Percentiles rank a stretch among this genome's conserved stretches.
Evolutionary conservation across 1,139 yeast genomes (phyloP).

Genomic region (Taphrina sp.): DNA sequence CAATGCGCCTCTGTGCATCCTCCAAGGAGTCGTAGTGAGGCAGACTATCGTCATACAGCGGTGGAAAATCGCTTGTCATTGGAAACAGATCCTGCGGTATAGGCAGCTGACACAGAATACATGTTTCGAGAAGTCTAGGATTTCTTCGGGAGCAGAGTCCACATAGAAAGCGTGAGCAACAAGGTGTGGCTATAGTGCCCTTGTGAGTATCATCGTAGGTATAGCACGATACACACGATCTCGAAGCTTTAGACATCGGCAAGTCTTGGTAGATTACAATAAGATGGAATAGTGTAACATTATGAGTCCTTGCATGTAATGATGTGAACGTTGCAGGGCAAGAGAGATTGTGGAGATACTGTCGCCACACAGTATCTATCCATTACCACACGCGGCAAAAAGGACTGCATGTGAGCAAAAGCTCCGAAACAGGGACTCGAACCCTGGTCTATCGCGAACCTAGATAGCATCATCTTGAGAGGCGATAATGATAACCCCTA

Average conservation of each 20-base stretch:
- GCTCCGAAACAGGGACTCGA: conserved; percentile 1
- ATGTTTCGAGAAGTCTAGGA: conserved; percentile 10
- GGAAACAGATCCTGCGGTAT: conserved; percentile 15
- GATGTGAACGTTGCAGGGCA: too few relatives aligned
- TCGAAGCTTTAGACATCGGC: too few relatives aligned
- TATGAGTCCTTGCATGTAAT: too few relatives aligned
- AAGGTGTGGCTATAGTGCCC: conserved; percentile 23
- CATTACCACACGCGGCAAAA: too few relatives aligned
- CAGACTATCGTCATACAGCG: conserved; percentile 2
- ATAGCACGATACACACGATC: conserved; percentile 26
- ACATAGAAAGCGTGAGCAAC: conserved; percentile 28
- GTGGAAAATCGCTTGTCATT: not conserved
- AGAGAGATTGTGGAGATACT: too few relatives aligned
- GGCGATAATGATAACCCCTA: not conserved
- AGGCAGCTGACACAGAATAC: conserved; percentile 24
- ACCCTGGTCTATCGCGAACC: conserved; percentile 1
- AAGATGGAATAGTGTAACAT: too few relatives aligned
- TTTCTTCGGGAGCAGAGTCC: conserved; percentile 11
- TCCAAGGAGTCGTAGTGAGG: not conserved
- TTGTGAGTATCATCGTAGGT: conserved; percentile 1
- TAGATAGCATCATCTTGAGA: not conserved
- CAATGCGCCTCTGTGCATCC: not conserved
- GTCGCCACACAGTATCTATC: too few relatives aligned
- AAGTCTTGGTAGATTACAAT: too few relatives aligned
- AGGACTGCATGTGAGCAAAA: too few relatives aligned